Base-by-base conservation (phyloP, 106 monocot genomes). In the Phalaenopsis equestris region DNA sequence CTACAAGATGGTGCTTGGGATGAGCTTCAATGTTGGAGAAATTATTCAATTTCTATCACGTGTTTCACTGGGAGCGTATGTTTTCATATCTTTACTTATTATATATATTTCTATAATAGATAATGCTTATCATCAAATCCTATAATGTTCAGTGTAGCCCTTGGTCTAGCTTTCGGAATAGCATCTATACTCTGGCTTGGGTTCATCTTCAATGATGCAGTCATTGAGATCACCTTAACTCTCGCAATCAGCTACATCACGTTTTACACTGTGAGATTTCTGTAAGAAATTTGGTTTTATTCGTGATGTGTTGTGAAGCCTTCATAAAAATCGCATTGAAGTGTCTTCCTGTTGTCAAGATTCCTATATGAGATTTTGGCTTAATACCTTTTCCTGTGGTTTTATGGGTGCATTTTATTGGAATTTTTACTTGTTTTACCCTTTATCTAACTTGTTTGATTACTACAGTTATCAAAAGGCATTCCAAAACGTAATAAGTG, bases 31-130 rank as follows among this genome's bases (percentile, higher is more conserved):
- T 80, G 83, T 70, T 7, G 93, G 95, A 67, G 88, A 83, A 0
- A 86, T 91, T 79, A 80, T 99, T 49, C 87, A 90, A 82, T 99
- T 95, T 87, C 77, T 99, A n/a, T 91, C 90, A 41, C 83, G 93
- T 93, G 99, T 99, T 83, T 86, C 99, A 84, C 87, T 99, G 46
- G 99, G 99, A 87, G 94, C 99, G 99, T 99, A 93, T 67, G 98
- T 83, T 76, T 84, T 42, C 19, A 30, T 37, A 41, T 83, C n/a
- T 5, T 37, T 81, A 4, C 18, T 3, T 79, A 24, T 9, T n/a
- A 23, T 1, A 12, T 11, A 37, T 41, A 24, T 11, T 36, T 70
- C 70, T 38, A 39, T 70, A 7, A 39, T 70, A 70, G 70, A 39
- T 39, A 4, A 39, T 70, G 14, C 70, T 70, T 70, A 70, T 39